Conservation (phyloP, 2,329 filamentous ascomycete genomes). For the Aspergillus sp. region DNA sequence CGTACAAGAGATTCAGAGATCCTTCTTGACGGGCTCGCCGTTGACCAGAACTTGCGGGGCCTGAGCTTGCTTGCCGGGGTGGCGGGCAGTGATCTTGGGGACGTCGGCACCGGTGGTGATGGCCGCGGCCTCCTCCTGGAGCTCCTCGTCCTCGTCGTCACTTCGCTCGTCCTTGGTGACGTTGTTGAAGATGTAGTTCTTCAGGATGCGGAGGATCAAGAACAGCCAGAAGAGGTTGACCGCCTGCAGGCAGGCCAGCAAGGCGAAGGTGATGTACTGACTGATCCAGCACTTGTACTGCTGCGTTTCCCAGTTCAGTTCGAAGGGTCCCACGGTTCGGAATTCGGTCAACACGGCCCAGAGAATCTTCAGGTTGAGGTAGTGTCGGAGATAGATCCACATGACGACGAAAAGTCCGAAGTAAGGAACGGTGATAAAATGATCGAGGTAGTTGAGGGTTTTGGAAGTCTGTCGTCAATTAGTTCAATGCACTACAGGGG, state of each 20-base stretch:
- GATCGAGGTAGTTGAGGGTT: constrained; percentile 85
- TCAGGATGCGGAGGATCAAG: constrained; percentile 45
- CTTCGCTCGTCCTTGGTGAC: constrained; percentile 45
- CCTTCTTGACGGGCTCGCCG: constrained; percentile 33
- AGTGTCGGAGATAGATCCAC: constrained; percentile 91
- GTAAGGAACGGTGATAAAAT: constrained; percentile 74
- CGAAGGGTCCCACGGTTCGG: constrained; percentile 47
- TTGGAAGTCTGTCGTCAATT: constrained; percentile 69
- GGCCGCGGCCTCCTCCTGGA: constrained; percentile 17
- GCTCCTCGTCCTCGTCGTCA: constrained; percentile 45
- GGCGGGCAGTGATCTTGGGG: constrained; percentile 21
- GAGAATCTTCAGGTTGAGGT: constrained; percentile 51
- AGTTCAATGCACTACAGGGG: not conserved
- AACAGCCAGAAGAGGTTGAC: constrained; percentile 50
- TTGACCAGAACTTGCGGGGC: constrained; percentile 40
- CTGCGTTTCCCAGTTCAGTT: constrained; percentile 50
- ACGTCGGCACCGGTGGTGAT: constrained; percentile 28
- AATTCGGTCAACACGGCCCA: constrained; percentile 49
- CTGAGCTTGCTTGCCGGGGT: constrained; percentile 29
- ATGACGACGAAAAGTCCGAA: constrained; percentile 77
- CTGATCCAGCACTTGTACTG: constrained; percentile 52
- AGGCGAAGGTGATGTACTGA: constrained; percentile 46
- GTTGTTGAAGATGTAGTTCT: constrained; percentile 43
- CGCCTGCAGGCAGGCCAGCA: constrained; percentile 46
- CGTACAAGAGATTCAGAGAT: not conserved